Conservation (phyloP, 805 yeast genomes). For the Candida awuae region DNA sequence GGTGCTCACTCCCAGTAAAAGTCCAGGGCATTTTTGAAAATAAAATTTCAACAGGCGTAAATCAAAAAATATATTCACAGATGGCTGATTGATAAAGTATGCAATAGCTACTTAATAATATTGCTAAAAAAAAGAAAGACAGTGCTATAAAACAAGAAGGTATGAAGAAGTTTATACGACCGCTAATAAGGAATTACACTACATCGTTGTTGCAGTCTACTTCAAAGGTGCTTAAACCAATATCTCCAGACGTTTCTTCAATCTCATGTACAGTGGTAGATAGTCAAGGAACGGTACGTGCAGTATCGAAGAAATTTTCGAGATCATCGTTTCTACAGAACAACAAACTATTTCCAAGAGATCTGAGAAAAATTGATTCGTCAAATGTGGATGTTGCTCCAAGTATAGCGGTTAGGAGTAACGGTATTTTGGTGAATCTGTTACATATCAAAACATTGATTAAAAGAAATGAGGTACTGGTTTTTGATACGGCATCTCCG, state of each 20-base stretch:
- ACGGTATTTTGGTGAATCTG: slow-evolving; percentile 73
- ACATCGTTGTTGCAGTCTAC: slow-evolving; percentile 1
- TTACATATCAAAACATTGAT: slow-evolving; percentile 85
- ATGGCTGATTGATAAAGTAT: too few species aligned
- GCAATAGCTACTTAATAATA: background rate
- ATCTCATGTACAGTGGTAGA: slow-evolving; percentile 83
- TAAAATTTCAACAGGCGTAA: too few species aligned
- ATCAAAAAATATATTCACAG: too few species aligned
- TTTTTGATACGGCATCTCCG: slow-evolving; percentile 66
- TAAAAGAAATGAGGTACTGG: slow-evolving; percentile 68
- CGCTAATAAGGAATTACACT: background rate
- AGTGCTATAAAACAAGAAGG: too few species aligned
- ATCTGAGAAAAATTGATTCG: slow-evolving; percentile 74
- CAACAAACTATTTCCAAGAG: slow-evolving; percentile 76
- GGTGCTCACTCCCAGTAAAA: too few species aligned
- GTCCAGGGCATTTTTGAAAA: too few species aligned
- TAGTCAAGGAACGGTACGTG: slow-evolving; percentile 53
- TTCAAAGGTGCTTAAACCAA: slow-evolving; percentile 30
- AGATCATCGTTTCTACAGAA: slow-evolving; percentile 61
- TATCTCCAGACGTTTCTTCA: slow-evolving; percentile 40
- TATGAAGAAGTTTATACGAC: background rate
- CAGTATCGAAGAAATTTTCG: slow-evolving; percentile 66
- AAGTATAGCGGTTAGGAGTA: slow-evolving; percentile 68
- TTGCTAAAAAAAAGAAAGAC: background rate
- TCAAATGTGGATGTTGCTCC: slow-evolving; percentile 79